Evolutionary conservation across 257 asterid species (phyloP).

Genomic region (Capsicum chinense): DNA sequence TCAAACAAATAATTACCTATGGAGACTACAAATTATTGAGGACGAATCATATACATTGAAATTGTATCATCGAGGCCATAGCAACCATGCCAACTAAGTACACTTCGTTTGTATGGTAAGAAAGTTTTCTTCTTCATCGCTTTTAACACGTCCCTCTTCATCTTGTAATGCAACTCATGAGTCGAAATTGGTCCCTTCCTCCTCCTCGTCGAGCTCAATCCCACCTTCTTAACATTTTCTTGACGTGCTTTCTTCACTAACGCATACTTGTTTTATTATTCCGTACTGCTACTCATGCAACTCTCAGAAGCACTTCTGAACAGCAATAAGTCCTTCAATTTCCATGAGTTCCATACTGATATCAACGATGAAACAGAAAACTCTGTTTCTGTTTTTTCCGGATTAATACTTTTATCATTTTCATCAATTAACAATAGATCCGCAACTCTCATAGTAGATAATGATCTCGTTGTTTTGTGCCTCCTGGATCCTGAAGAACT

Average conservation of each 20-base stretch:
- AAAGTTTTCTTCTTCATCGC: constrained; percentile 78
- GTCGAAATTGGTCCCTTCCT: constrained; percentile 49
- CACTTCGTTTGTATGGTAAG: constrained; percentile 76
- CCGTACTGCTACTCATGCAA: constrained; percentile 48
- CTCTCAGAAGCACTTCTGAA: constrained; percentile 95
- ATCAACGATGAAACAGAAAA: constrained; percentile 39
- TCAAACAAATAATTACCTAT: too few species aligned
- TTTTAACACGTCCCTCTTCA: constrained; percentile 67
- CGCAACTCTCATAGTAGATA: constrained; percentile 71
- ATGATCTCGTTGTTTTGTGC: constrained; percentile 58
- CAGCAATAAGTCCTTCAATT: constrained; percentile 69
- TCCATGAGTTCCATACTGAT: constrained; percentile 68
- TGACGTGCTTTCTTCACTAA: constrained; percentile 32
- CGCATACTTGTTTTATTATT: constrained; percentile 46
- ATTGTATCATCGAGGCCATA: constrained; percentile 63
- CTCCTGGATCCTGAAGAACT: constrained; percentile 27
- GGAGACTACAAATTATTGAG: too few species aligned
- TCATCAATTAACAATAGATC: constrained; percentile 46
- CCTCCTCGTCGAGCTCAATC: constrained; percentile 63
- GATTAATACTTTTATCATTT: constrained; percentile 30
- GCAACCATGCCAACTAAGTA: constrained; percentile 82
- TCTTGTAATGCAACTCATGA: constrained; percentile 82
- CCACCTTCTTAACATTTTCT: constrained; percentile 52
- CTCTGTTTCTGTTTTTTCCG: constrained; percentile 32
- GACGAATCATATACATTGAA: background rate